Evolutionary conservation across 225 moss, liverwort and hornwort species (phyloP).

Genomic region (Takakia lepidozioides): DNA sequence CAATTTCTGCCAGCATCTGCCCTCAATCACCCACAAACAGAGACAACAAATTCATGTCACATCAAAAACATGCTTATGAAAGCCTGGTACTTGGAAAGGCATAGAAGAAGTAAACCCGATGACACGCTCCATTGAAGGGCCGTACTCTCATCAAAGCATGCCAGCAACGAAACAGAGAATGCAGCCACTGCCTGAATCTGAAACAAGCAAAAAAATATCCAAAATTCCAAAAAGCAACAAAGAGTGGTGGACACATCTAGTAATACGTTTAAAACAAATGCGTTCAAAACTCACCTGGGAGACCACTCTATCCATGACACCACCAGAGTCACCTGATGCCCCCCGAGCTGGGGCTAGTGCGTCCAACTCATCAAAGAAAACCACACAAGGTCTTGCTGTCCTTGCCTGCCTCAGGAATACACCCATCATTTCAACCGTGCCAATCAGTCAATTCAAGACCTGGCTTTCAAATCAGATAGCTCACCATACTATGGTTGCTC

Average conservation of each 20-base stretch:
- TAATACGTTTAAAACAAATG: not conserved
- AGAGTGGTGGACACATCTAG: not conserved
- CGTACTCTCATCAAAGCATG: no score
- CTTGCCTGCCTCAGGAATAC: constrained; percentile 55
- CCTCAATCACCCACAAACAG: constrained; percentile 12
- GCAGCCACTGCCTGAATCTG: no score
- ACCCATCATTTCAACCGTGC: no score
- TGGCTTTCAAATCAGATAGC: no score
- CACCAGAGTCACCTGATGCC: constrained; percentile 91
- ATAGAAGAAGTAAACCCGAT: no score
- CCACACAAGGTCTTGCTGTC: constrained; percentile 92
- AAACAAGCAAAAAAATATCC: not conserved
- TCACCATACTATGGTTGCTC: no score
- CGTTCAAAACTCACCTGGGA: constrained; percentile 68
- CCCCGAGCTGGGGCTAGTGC: constrained; percentile 96
- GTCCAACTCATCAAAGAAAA: constrained; percentile 98
- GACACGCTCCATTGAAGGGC: no score
- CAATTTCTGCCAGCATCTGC: constrained; percentile 98
- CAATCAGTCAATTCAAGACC: no score
- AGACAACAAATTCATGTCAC: no score
- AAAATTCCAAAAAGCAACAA: not conserved
- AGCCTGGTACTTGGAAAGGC: no score
- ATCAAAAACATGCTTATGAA: no score
- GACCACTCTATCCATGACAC: constrained; percentile 98
- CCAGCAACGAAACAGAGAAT: no score